Percentiles rank a stretch among this genome's conserved stretches.
phyloP scores from a whole-genome alignment of 352 stramenopile species.

The Phytophthora cactorum region DNA sequence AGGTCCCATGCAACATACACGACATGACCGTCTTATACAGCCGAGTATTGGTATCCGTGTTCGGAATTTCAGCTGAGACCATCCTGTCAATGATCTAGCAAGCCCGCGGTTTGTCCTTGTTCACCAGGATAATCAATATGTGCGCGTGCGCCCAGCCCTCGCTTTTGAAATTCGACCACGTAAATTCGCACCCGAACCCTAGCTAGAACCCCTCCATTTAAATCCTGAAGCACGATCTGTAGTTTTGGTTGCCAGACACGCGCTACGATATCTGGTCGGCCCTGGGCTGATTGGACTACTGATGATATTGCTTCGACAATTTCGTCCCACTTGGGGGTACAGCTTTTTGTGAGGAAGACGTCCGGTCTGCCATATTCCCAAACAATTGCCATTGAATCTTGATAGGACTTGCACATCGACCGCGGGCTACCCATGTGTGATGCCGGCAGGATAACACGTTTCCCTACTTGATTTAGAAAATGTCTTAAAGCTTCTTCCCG shows the following conservation, averaged over 20 bases:
- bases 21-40: background rate
- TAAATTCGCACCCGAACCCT: background rate
- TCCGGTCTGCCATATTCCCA: background rate
- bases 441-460: background rate
- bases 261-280: background rate
- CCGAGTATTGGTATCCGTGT: background rate
- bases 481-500: no score
- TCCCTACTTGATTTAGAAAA: background rate
- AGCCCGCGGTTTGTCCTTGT: background rate
- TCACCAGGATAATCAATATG: background rate
- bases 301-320: background rate
- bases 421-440: background rate
- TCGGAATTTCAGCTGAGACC: background rate
- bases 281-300: background rate
- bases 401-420: background rate
- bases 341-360: background rate
- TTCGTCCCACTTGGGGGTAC: background rate
- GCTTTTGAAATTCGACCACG: conserved; percentile 5
- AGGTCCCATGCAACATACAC: background rate
- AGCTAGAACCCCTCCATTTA: background rate
- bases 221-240: background rate
- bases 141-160: background rate
- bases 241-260: background rate
- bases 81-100: background rate
- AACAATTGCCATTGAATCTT: background rate